Conservation (phyloP, 306 rosid genomes). For the Ochetophila trinervis region DNA sequence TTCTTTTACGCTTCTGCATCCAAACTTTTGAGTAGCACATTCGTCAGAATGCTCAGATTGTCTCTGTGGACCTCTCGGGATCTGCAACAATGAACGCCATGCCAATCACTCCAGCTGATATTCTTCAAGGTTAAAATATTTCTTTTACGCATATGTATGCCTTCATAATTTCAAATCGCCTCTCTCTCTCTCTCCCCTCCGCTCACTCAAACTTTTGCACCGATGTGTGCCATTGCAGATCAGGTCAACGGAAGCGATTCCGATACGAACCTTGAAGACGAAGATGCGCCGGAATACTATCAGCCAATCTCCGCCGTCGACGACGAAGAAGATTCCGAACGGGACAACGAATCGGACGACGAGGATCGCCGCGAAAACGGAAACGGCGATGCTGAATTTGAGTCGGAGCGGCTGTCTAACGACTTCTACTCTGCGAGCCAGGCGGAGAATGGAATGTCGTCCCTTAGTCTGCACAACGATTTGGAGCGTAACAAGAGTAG, state of each 20-base stretch:
- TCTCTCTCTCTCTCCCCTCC: background rate
- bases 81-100: constrained; percentile 42
- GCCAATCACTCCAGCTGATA: constrained; percentile 28
- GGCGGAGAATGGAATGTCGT: constrained; percentile 56
- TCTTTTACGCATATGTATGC: background rate
- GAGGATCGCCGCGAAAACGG: constrained; percentile 14
- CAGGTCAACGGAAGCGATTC: constrained; percentile 71
- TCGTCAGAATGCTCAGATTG: no score
- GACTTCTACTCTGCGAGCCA: constrained; percentile 30
- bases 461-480: constrained; percentile 47
- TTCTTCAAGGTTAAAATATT: constrained; percentile 38
- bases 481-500: constrained; percentile 30
- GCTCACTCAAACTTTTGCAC: background rate
- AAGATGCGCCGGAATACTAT: constrained; percentile 48
- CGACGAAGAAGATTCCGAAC: constrained; percentile 29
- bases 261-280: constrained; percentile 53
- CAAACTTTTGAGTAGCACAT: no score
- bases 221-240: constrained; percentile 33
- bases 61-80: background rate
- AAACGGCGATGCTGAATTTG: constrained; percentile 20
- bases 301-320: constrained; percentile 64
- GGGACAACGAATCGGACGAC: constrained; percentile 30
- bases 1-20: no score
- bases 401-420: constrained; percentile 37
- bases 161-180: background rate